Evolutionary conservation across 371 early-diverging fungal genomes (phyloP).

Genomic region (Polyrhizophydium stewartii): DNA sequence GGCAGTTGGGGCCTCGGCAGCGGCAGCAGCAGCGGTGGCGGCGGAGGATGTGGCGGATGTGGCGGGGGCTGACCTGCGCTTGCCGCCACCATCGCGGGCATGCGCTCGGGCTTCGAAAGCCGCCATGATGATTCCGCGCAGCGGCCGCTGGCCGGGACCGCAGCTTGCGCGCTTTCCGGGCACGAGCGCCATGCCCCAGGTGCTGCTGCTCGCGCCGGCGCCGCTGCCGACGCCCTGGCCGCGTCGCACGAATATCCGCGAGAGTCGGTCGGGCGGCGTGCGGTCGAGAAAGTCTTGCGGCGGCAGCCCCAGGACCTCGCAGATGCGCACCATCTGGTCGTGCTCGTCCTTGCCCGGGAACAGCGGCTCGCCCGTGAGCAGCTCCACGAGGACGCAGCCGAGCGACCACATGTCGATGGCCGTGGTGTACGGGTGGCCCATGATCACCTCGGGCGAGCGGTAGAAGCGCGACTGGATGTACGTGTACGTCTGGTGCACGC

Average conservation of each 20-base stretch:
- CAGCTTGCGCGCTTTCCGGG: neutral
- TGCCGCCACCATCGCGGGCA: neutral
- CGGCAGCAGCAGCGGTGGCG: too few species aligned
- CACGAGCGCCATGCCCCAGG: neutral
- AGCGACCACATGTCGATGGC: slow-evolving; percentile 86
- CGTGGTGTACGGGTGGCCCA: slow-evolving; percentile 21
- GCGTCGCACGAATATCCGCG: neutral
- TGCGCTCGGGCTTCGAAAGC: neutral
- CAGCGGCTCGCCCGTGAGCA: slow-evolving; percentile 84
- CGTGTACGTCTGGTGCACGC: slow-evolving; percentile 20
- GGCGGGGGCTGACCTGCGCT: too few species aligned
- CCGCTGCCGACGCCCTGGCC: neutral
- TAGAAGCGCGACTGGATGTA: slow-evolving; percentile 39
- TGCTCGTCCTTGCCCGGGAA: slow-evolving; percentile 68
- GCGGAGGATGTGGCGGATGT: too few species aligned
- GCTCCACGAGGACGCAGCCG: slow-evolving; percentile 87
- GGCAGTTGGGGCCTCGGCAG: too few species aligned
- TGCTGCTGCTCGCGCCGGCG: neutral
- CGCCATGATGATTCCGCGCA: neutral
- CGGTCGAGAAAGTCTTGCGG: slow-evolving; percentile 9
- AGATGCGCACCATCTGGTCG: slow-evolving; percentile 35
- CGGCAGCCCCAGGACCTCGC: slow-evolving; percentile 21
- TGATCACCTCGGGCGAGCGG: slow-evolving; percentile 35
- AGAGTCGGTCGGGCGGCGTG: neutral
- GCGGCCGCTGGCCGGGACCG: neutral